Conservation (phyloP, 2,329 filamentous ascomycete species). For the Trichoderma sp. region DNA sequence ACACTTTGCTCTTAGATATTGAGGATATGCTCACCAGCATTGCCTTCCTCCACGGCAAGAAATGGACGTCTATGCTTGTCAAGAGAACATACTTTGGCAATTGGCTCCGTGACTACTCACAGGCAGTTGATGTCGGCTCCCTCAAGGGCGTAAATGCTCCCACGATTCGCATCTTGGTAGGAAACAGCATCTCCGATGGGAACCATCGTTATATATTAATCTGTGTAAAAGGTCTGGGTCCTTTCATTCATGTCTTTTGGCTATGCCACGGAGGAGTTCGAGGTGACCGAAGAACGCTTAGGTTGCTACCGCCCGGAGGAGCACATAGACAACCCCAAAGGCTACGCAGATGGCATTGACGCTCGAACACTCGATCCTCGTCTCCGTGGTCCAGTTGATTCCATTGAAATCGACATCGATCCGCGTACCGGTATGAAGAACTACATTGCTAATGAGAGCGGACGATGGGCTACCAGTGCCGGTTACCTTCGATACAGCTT, state of each 20-base stretch:
- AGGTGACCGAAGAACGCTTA: constrained; percentile 75
- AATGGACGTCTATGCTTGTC: constrained; percentile 78
- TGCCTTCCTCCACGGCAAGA: constrained; percentile 74
- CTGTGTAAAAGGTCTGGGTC: constrained; percentile 60
- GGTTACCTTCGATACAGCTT: constrained; percentile 80
- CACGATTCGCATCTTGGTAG: constrained; percentile 70
- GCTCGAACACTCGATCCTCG: constrained; percentile 78
- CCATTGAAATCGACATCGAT: constrained; percentile 71
- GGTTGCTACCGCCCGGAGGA: constrained; percentile 78
- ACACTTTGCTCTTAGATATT: constrained; percentile 52
- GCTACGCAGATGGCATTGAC: constrained; percentile 82
- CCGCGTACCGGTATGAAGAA: constrained; percentile 93
- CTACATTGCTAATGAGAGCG: constrained; percentile 90
- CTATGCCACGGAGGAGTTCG: constrained; percentile 82
- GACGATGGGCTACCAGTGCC: constrained; percentile 84
- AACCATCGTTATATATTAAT: constrained; percentile 13
- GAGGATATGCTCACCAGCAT: constrained; percentile 78
- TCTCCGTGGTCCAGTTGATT: constrained; percentile 74
- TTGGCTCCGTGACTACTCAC: constrained; percentile 82
- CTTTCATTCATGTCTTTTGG: constrained; percentile 79
- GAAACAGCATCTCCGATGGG: constrained; percentile 8
- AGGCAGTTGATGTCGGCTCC: constrained; percentile 77
- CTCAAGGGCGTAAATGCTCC: constrained; percentile 75
- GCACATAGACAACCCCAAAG: constrained; percentile 74
- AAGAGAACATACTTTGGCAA: constrained; percentile 82